A percentile compares a stretch with the other conserved stretches of the same genome.
Evolutionary conservation across 495 filamentous ascomycete genomes (phyloP).

Genomic region (Platismatia glauca): DNA sequence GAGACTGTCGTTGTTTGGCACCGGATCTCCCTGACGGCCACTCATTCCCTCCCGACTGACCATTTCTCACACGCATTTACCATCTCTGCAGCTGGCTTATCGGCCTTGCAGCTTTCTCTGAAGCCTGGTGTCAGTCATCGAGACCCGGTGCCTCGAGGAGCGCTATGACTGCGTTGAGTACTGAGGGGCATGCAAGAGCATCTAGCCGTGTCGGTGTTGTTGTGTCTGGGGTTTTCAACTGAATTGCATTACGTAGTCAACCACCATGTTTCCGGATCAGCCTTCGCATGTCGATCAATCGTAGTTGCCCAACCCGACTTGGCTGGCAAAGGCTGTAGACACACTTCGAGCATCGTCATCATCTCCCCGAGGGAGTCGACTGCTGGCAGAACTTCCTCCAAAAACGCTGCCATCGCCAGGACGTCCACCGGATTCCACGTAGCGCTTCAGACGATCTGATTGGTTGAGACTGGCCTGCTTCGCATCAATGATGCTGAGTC

Average conservation of each 20-base stretch:
- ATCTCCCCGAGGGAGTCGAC: constrained; percentile 46
- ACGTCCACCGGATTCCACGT: constrained; percentile 72
- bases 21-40: background rate
- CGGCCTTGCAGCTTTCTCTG: constrained; percentile 7
- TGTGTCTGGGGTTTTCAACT: background rate
- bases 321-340: constrained; percentile 91
- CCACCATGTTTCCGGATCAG: background rate
- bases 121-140: background rate
- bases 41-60: background rate
- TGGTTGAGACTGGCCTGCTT: constrained; percentile 80
- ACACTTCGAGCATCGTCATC: constrained; percentile 95
- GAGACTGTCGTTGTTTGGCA: background rate
- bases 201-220: background rate
- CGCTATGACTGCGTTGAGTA: background rate
- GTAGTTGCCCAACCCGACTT: constrained; percentile 73
- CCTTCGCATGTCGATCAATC: constrained; percentile 46
- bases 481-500: constrained; percentile 66
- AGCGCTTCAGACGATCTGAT: constrained; percentile 72
- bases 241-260: constrained; percentile 4
- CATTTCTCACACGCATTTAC: background rate
- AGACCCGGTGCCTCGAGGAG: background rate
- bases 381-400: constrained; percentile 59
- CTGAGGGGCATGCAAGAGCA: constrained; percentile 7
- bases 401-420: constrained; percentile 60
- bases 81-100: background rate